These are phyloP conservation scores for Chondrostereum purpureum DNA, from an alignment of 1,284 basidiomycete genomes.

Conservation along the genomic window DNA sequence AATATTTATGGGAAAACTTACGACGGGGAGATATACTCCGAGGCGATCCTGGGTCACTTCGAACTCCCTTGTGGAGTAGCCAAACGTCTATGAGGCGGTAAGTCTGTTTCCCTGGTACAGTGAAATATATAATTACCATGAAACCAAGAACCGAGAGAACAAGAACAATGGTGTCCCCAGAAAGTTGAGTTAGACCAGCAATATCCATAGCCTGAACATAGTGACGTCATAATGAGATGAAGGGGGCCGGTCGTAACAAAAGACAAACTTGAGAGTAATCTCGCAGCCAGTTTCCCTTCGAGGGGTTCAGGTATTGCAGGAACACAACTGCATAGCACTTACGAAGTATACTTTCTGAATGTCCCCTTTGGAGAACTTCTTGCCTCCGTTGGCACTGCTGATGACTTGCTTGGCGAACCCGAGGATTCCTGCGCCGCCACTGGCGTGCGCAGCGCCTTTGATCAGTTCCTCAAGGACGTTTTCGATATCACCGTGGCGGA, in stretches of 20 bases:
- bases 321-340: conserved; percentile 24
- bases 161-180: conserved; percentile 66
- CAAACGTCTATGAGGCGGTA: conserved; percentile 42
- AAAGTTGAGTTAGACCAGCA: conserved; percentile 55
- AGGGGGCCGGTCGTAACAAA: not conserved
- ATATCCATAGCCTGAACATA: conserved; percentile 70
- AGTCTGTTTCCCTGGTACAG: too few relatives aligned
- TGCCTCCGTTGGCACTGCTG: conserved; percentile 36
- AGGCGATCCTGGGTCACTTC: conserved; percentile 78
- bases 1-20: conserved; percentile 28
- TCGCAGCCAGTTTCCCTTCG: conserved; percentile 58
- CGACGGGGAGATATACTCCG: conserved; percentile 75
- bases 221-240: conserved; percentile 1
- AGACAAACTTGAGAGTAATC: conserved; percentile 52
- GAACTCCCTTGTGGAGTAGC: conserved; percentile 71
- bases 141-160: conserved; percentile 69
- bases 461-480: conserved; percentile 49
- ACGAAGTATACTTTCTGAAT: conserved; percentile 64
- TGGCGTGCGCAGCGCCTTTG: conserved; percentile 46
- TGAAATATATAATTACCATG: conserved; percentile 33
- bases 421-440: conserved; percentile 37
- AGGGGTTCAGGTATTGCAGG: not conserved
- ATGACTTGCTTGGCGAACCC: conserved; percentile 44
- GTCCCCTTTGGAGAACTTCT: conserved; percentile 56
- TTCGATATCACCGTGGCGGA: conserved; percentile 72